phyloP scores from a whole-genome alignment of 2,329 filamentous ascomycete genomes.

The Seiridium unicorne region DNA sequence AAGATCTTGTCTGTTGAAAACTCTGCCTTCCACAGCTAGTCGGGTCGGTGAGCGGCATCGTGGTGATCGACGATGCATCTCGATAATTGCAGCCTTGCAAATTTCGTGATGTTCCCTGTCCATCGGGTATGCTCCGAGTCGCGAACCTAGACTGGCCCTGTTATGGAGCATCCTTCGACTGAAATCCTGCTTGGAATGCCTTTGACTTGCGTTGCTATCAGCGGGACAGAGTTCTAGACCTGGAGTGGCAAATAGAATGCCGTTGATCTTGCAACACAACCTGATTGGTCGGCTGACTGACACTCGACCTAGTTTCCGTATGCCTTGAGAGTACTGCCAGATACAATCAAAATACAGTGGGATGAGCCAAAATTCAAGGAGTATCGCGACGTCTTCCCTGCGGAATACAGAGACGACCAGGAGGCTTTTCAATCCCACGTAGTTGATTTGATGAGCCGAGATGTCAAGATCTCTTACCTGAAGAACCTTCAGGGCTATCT shows the following conservation, averaged over 20 bases:
- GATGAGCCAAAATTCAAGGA: constrained; percentile 59
- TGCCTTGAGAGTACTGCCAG: constrained; percentile 64
- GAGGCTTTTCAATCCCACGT: constrained; percentile 65
- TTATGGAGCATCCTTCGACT: background rate
- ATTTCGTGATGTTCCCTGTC: background rate
- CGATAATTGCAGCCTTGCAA: background rate
- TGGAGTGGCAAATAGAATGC: background rate
- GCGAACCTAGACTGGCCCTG: background rate
- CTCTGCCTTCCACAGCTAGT: background rate
- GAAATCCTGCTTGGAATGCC: background rate
- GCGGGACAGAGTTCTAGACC: background rate
- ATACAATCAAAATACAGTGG: constrained; percentile 66
- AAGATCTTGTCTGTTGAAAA: constrained; percentile 37
- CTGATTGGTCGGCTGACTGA: constrained; percentile 12
- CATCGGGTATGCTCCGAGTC: background rate
- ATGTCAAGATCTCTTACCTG: constrained; percentile 74
- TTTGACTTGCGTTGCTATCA: background rate
- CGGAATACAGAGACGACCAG: constrained; percentile 57
- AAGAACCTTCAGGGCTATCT: constrained; percentile 79
- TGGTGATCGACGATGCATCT: background rate
- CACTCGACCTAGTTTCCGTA: constrained; percentile 67
- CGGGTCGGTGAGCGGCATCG: background rate
- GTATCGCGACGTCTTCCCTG: constrained; percentile 71
- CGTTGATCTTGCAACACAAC: background rate
- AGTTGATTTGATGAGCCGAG: constrained; percentile 65